Evolutionary conservation across 257 asterid species (phyloP), one percentile per base, ranked within the genome.

Genomic region (Lithospermum erythrorhizon): DNA sequence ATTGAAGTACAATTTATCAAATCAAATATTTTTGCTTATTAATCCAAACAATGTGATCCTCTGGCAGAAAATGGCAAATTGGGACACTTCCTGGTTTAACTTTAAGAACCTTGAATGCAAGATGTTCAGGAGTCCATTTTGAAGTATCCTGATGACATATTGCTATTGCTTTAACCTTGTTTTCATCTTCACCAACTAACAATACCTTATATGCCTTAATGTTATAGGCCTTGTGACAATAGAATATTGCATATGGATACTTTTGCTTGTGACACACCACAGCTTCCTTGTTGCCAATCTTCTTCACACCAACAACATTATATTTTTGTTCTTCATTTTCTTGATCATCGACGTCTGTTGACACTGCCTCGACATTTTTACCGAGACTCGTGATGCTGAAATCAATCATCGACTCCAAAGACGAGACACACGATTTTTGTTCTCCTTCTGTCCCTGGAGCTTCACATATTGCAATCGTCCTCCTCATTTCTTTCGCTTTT

Each of bases 21-120:
- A 8, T 41, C 1, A 11, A 13, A 0, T 35, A 41, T 3, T 41
- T 41, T 41, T 41, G 16, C 62, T 75, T 73, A 4, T 83, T 54
- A 23, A 81, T 83, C 97, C 98, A 89, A 67, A 86, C 87, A 67
- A 93, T 64, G 49, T 93, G 95, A 81, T 93, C 93, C 72, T 83
- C 69, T n/a, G 96, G 98, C 15, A 93, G 87, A 70, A 86, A 93
- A 81, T 93, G 98, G 71, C 98, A 93, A 57, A 93, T 71, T 0
- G 97, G 95, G 13, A 77, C 89, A 35, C 78, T 66, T 63, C 98
- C 97, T 0, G 96, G 98, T 73, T 79, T 76, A 72, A 91, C 97
- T 53, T 88, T 86, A 1, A 91, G 90, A 76, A 84, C 94, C 73
- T 81, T 85, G 45, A 91, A 91, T 11, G 98, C 95, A 78, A 91